These are phyloP conservation scores for Irpex rosettiformis DNA, from an alignment of 1,284 basidiomycete genomes.

Conservation along the genomic window DNA sequence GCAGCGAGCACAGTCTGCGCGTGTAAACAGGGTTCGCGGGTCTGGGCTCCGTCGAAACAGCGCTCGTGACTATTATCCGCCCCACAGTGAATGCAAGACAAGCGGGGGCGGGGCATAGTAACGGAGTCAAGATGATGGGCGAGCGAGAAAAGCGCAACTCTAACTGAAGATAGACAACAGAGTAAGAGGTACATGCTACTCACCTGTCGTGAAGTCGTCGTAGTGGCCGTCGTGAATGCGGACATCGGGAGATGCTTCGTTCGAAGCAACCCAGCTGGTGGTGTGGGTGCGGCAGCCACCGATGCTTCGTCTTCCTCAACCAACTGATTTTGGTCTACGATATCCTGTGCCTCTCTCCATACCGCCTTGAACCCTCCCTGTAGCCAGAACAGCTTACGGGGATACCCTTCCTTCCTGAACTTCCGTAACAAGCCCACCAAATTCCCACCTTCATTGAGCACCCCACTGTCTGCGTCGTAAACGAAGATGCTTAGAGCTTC, in stretches of 20 bases:
- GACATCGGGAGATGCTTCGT: conserved; percentile 59
- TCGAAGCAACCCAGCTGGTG: conserved; percentile 38
- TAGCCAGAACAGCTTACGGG: conserved; percentile 62
- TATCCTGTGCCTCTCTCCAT: conserved; percentile 48
- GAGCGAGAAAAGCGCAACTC: background rate
- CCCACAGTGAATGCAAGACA: background rate
- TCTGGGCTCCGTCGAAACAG: background rate
- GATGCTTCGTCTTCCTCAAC: conserved; percentile 42
- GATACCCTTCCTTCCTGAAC: conserved; percentile 71
- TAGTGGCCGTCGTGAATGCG: conserved; percentile 62
- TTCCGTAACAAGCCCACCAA: conserved; percentile 82
- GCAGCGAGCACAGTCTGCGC: background rate
- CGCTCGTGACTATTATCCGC: background rate
- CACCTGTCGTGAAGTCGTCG: conserved; percentile 31
- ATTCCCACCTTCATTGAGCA: conserved; percentile 63
- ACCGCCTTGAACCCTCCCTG: conserved; percentile 78
- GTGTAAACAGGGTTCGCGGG: background rate
- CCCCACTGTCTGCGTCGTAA: conserved; percentile 74
- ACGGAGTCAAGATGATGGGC: background rate
- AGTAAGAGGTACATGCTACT: background rate
- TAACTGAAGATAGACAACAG: background rate
- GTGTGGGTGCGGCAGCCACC: conserved; percentile 12
- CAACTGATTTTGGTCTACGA: conserved; percentile 48
- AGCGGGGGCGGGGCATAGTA: background rate
- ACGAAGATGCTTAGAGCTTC: conserved; percentile 65